Evolutionary conservation across 495 filamentous ascomycete species (phyloP).

Genomic region (Neurospora africana): DNA sequence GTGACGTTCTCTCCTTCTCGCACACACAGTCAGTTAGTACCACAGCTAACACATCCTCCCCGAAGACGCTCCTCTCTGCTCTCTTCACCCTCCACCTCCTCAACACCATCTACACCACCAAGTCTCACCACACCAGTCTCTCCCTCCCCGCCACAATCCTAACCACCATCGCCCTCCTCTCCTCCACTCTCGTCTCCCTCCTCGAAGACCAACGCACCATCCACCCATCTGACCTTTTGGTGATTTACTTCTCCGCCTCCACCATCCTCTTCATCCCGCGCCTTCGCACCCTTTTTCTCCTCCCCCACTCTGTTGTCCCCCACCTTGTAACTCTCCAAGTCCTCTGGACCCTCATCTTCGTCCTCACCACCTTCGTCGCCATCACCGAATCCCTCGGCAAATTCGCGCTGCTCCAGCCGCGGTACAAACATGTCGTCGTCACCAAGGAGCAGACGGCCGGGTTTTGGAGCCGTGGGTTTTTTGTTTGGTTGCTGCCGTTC

Average conservation of each 20-base stretch:
- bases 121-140: conserved; percentile 1
- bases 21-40: neutral
- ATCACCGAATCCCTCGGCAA: conserved; percentile 22
- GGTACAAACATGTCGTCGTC: conserved; percentile 6
- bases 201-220: conserved; percentile 27
- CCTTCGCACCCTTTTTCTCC: conserved; percentile 24
- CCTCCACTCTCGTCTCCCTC: conserved; percentile 15
- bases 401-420: conserved; percentile 8
- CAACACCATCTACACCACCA: conserved; percentile 11
- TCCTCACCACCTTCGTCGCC: neutral
- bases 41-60: neutral
- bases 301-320: neutral
- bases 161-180: conserved; percentile 1
- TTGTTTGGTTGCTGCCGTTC: conserved; percentile 24
- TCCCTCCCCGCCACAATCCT: conserved; percentile 14
- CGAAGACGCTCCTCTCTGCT: neutral
- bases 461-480: conserved; percentile 26
- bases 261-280: conserved; percentile 16
- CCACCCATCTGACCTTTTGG: conserved; percentile 22
- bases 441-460: conserved; percentile 17
- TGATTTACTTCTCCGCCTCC: conserved; percentile 23
- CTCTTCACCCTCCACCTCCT: conserved; percentile 21
- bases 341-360: conserved; percentile 6
- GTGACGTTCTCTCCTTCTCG: neutral
- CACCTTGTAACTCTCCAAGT: neutral